phyloP scores from a whole-genome alignment of 2,329 filamentous ascomycete species.

The Ascochyta clinopodiicola region DNA sequence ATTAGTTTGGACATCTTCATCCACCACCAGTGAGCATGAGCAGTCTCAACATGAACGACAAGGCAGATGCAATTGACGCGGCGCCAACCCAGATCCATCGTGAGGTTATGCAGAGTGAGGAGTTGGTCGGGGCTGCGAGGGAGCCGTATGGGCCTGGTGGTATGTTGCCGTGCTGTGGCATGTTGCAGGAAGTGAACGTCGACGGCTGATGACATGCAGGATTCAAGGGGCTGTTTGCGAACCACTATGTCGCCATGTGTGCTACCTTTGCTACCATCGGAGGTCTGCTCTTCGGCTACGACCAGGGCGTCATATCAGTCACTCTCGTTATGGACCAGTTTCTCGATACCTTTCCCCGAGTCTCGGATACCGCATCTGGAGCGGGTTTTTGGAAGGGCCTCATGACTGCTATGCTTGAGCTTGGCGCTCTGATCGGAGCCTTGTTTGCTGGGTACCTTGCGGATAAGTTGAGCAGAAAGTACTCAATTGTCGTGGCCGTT shows the following conservation, averaged over 20 bases:
- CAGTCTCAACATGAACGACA: conserved; percentile 18
- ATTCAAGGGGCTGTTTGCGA: conserved; percentile 56
- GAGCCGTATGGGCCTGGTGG: conserved; percentile 44
- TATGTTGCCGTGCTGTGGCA: conserved; percentile 19
- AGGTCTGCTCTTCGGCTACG: conserved; percentile 60
- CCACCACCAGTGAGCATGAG: conserved; percentile 5
- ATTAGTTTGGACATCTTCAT: conserved; percentile 6
- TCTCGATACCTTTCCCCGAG: conserved; percentile 53
- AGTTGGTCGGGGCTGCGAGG: conserved; percentile 17
- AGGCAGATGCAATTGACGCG: conserved; percentile 27
- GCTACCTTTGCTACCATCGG: conserved; percentile 59
- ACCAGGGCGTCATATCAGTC: conserved; percentile 55
- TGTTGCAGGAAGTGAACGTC: neutral
- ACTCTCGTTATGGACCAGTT: conserved; percentile 62
- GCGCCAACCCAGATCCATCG: conserved; percentile 29
- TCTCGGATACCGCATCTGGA: conserved; percentile 51
- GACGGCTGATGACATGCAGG: conserved; percentile 36
- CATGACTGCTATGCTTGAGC: conserved; percentile 62
- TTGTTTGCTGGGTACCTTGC: conserved; percentile 55
- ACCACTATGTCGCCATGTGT: conserved; percentile 59
- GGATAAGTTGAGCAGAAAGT: conserved; percentile 60
- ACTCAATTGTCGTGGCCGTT: conserved; percentile 60
- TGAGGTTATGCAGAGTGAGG: conserved; percentile 22
- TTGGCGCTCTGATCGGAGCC: conserved; percentile 56
- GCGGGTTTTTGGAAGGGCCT: conserved; percentile 55